These are phyloP conservation scores for Suillus lakei DNA, from an alignment of 768 basidiomycete species.

Conservation along the genomic window DNA sequence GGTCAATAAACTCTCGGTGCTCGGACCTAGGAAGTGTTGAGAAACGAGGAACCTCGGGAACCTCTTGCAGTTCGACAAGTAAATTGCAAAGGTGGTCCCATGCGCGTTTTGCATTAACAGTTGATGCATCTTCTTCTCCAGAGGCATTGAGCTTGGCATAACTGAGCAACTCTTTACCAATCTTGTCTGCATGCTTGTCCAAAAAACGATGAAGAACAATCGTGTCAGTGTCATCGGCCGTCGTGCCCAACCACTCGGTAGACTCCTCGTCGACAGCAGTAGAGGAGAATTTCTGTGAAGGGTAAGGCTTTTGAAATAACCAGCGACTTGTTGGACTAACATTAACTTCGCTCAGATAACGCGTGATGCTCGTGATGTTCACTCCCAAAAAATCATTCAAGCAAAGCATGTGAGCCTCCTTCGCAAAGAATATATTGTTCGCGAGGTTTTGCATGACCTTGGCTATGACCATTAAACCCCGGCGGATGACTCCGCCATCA, in stretches of 20 bases:
- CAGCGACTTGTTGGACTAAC: constrained; percentile 42
- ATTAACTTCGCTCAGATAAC: constrained; percentile 77
- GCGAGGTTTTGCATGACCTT: constrained; percentile 94
- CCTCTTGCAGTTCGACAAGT: constrained; percentile 78
- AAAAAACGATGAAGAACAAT: constrained; percentile 86
- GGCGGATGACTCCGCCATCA: constrained; percentile 59
- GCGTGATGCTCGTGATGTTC: constrained; percentile 74
- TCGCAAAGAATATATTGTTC: constrained; percentile 93
- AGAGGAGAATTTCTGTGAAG: constrained; percentile 46
- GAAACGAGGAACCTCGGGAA: constrained; percentile 67
- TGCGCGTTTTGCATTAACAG: constrained; percentile 72
- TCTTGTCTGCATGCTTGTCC: constrained; percentile 83
- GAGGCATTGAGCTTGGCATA: constrained; percentile 55
- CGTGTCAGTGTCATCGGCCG: constrained; percentile 82
- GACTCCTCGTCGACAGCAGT: constrained; percentile 59
- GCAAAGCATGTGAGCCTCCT: constrained; percentile 84
- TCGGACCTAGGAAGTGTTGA: constrained; percentile 50
- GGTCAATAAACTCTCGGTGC: constrained; percentile 68
- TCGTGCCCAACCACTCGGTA: constrained; percentile 77
- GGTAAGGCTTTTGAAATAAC: neutral
- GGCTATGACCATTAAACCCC: constrained; percentile 84
- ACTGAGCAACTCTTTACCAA: constrained; percentile 85
- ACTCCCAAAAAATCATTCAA: constrained; percentile 76
- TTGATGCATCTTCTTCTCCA: constrained; percentile 56
- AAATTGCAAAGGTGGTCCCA: constrained; percentile 84